Conservation (phyloP, 1,139 yeast genomes). For the Debaryomyces nepalensis region DNA sequence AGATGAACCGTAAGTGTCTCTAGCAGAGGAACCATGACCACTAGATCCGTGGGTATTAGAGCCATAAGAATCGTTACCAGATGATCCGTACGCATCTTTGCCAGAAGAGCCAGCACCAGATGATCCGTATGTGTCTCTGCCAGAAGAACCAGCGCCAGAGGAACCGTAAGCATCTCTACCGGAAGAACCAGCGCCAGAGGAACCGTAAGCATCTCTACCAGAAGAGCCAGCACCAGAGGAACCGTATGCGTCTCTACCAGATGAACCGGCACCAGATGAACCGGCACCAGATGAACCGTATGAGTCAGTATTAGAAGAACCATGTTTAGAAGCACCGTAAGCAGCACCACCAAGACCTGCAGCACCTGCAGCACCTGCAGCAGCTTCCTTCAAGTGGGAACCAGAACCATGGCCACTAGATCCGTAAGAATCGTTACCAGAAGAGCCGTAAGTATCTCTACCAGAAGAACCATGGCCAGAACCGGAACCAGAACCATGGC, state of each 20-base stretch:
- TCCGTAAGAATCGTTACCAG: constrained; percentile 14
- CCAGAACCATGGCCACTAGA: constrained; percentile 10
- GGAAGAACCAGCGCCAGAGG: constrained; percentile 12
- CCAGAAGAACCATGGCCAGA: constrained; percentile 13
- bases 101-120: constrained; percentile 17
- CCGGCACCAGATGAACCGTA: constrained; percentile 10
- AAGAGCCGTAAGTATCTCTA: constrained; percentile 18
- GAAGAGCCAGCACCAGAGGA: constrained; percentile 17
- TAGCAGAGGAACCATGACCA: constrained; percentile 18
- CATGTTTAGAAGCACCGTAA: constrained; percentile 4
- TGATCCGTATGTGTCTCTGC: constrained; percentile 12
- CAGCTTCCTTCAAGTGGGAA: too few species aligned
- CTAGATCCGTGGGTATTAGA: constrained; percentile 18
- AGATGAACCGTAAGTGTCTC: constrained; percentile 19
- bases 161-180: constrained; percentile 18
- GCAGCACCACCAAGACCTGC: constrained; percentile 12
- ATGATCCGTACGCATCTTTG: constrained; percentile 16
- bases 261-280: constrained; percentile 17
- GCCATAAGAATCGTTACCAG: constrained; percentile 9
- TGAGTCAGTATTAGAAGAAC: constrained; percentile 6
- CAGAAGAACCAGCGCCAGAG: constrained; percentile 5
- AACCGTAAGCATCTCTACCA: constrained; percentile 16
- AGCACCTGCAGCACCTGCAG: constrained; percentile 8
- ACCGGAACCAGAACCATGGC: constrained; percentile 13
- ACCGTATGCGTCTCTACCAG: constrained; percentile 19